Evolutionary conservation across 73 alveolate species (phyloP).

Genomic region (Durusdinium trenchii): DNA sequence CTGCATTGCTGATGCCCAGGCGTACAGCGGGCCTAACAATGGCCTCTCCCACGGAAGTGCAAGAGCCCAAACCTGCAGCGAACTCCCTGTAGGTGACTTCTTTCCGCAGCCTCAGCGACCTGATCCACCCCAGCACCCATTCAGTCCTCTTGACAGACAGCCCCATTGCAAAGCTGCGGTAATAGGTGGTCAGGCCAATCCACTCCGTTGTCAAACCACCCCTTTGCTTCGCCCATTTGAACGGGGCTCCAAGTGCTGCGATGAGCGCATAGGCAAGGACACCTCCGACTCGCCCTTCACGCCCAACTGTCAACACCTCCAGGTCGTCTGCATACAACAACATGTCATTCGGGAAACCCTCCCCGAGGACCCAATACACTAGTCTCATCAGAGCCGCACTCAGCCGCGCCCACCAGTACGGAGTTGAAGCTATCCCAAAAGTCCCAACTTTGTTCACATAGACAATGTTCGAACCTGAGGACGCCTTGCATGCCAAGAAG

Average conservation of each 20-base stretch:
- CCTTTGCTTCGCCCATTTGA: conserved; percentile 48
- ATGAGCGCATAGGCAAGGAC: neutral
- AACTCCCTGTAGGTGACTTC: neutral
- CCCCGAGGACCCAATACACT: neutral
- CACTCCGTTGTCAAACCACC: conserved; percentile 30
- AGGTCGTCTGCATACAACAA: conserved; percentile 55
- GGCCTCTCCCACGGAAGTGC: conserved; percentile 59
- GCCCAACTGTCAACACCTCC: neutral
- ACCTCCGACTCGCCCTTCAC: neutral
- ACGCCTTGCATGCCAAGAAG: neutral
- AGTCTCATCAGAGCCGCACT: neutral
- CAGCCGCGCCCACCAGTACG: conserved; percentile 39
- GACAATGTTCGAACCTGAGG: neutral
- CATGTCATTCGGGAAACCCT: neutral
- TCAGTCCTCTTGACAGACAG: neutral
- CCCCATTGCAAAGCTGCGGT: neutral
- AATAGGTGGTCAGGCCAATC: conserved; percentile 46
- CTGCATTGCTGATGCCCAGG: conserved; percentile 19
- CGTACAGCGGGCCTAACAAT: conserved; percentile 8
- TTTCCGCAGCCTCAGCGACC: neutral
- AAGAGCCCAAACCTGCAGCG: conserved; percentile 4
- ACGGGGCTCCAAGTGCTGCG: conserved; percentile 24
- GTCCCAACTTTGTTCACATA: conserved; percentile 50
- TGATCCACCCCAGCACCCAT: neutral
- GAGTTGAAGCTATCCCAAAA: neutral